phyloP scores from a whole-genome alignment of 2,329 filamentous ascomycete genomes.

The Westerdykella aurantiaca region DNA sequence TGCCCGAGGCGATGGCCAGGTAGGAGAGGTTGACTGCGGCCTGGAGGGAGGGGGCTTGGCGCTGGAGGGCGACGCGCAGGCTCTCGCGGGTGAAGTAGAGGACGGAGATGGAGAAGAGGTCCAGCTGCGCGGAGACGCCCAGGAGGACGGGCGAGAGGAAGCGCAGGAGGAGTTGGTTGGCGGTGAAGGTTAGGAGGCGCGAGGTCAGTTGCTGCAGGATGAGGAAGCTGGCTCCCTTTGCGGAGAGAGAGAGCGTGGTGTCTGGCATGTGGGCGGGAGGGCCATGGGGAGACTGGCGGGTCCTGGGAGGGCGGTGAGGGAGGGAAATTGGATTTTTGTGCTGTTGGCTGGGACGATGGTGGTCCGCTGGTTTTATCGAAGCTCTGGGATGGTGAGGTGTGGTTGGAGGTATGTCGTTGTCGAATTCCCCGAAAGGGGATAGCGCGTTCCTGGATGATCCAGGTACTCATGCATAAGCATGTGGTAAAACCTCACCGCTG shows the following conservation, averaged over 20 bases:
- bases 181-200: conserved; percentile 80
- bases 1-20: conserved; percentile 64
- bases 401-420: conserved; percentile 13
- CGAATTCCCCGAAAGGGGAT: conserved; percentile 15
- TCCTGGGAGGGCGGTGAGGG: background rate
- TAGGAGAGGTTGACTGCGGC: conserved; percentile 85
- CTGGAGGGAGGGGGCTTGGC: conserved; percentile 60
- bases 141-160: conserved; percentile 80
- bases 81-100: conserved; percentile 92
- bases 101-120: conserved; percentile 88
- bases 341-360: background rate
- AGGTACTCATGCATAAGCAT: background rate
- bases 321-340: background rate
- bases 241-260: conserved; percentile 39
- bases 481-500: background rate
- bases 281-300: conserved; percentile 13
- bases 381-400: conserved; percentile 4
- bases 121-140: conserved; percentile 81
- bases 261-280: too few species aligned
- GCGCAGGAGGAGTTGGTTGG: conserved; percentile 86
- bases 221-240: conserved; percentile 74
- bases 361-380: background rate
- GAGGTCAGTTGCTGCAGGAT: conserved; percentile 84
- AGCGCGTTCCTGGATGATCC: conserved; percentile 2
- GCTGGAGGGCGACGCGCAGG: conserved; percentile 82